Base-by-base conservation (phyloP, 2,329 filamentous ascomycete species). In the Curvularia lunata region DNA sequence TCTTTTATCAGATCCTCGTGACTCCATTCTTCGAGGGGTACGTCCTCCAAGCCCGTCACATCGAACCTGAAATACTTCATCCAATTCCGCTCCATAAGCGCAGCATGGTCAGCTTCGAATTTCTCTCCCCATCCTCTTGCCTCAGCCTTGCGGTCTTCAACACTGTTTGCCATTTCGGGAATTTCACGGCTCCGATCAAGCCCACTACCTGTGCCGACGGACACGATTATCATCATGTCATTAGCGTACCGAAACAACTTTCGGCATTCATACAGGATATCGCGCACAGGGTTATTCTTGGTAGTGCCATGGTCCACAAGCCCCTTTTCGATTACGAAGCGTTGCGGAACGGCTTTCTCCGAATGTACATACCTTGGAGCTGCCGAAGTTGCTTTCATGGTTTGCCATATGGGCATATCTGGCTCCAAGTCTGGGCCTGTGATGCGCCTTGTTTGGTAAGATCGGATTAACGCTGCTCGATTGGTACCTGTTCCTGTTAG, bases 1-100 rank as follows among this genome's bases (percentile, higher is more conserved):
- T 69, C 65, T 55, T 64, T 70, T 23, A 75, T 59, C 21, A 49
- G 16, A 12, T 73, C 70, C 21, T 71, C 64, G 32, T 65, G 55
- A n/a, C 56, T 61, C 68, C 66, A 72, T 55, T 75, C 72, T 23
- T 74, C 68, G 21, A 75, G 51, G 19, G 70, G 65, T 5, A 73
- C 64, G 43, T 70, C 56, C 4, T 71, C 60, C 32, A 75, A 54
- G 8, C 65, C 65, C 1, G 65, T 61, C 7, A 73, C 72, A 41
- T 74, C 64, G 58, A 75, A 75, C 10, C 72, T 58, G 50, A 73
- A 75, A 48, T 71, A 75, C 54, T 70, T 69, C 67, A 75, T 67
- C 71, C 72, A 75, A 1, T 62, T 60, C 12, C 65, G 54, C 16
- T 69, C 64, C 48, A 73, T 72, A 13, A 72, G 50, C 2, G 56